Evolutionary conservation across 2,329 filamentous ascomycete species (phyloP).

Genomic region (Lojkania enalia): DNA sequence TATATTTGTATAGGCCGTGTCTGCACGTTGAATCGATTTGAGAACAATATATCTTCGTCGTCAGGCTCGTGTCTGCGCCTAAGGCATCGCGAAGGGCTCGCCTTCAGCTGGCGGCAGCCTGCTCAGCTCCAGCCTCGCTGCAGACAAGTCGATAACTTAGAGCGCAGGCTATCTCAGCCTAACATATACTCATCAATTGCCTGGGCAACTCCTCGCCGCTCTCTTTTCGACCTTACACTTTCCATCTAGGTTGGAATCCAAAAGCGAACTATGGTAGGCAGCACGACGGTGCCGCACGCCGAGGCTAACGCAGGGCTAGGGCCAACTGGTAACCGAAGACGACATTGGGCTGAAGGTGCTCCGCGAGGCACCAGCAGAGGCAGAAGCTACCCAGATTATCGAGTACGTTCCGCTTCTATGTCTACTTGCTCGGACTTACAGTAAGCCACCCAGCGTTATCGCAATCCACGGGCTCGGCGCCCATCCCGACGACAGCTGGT

Average conservation of each 20-base stretch:
- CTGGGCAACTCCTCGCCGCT: constrained; percentile 1
- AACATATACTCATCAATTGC: constrained; percentile 1
- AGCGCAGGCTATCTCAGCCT: constrained; percentile 3
- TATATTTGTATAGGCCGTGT: neutral
- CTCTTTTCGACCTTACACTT: constrained; percentile 1
- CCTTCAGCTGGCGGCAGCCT: constrained; percentile 1
- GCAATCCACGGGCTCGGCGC: constrained; percentile 33
- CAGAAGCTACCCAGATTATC: constrained; percentile 13
- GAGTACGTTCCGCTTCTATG: constrained; percentile 16
- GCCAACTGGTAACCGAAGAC: constrained; percentile 19
- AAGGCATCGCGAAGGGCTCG: constrained; percentile 1
- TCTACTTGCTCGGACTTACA: neutral
- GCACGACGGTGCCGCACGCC: constrained; percentile 3
- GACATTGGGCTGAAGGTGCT: constrained; percentile 27
- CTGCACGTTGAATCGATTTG: neutral
- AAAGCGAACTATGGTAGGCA: constrained; percentile 15
- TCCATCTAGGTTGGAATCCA: neutral
- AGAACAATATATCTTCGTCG: neutral
- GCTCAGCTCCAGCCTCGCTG: constrained; percentile 2
- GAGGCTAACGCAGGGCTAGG: constrained; percentile 18
- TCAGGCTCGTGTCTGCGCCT: constrained; percentile 2
- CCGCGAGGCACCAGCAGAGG: constrained; percentile 17
- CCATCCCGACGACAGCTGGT: constrained; percentile 34
- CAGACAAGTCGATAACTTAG: neutral
- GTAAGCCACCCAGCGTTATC: constrained; percentile 24